Percentiles rank a stretch among this genome's conserved stretches.
These are phyloP conservation scores for Wickerhamomyces alni DNA, from an alignment of 805 yeast species.

Conservation along the genomic window DNA sequence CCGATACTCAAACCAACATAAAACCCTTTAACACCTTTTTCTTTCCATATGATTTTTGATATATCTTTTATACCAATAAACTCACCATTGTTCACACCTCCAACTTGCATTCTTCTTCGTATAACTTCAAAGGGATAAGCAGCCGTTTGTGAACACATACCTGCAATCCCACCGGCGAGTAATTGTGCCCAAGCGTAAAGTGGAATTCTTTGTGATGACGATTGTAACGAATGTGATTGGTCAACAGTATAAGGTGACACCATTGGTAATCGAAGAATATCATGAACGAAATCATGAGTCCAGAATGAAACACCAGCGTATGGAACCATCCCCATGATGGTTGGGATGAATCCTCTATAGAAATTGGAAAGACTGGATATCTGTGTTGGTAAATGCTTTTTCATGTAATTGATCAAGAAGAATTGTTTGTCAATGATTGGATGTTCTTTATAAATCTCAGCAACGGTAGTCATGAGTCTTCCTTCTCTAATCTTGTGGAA, in stretches of 20 bases:
- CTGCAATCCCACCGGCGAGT: slow-evolving; percentile 92
- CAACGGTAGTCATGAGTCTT: slow-evolving; percentile 18
- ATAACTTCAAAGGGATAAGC: slow-evolving; percentile 96
- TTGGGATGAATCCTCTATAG: slow-evolving; percentile 91
- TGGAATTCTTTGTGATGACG: slow-evolving; percentile 43
- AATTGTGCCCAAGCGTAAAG: slow-evolving; percentile 88
- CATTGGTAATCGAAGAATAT: slow-evolving; percentile 60
- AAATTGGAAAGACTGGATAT: slow-evolving; percentile 45
- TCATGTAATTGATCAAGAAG: slow-evolving; percentile 15
- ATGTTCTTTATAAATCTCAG: slow-evolving; percentile 20
- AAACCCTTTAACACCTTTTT: slow-evolving; percentile 80
- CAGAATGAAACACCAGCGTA: slow-evolving; percentile 97
- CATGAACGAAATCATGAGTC: slow-evolving; percentile 89
- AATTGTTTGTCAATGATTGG: slow-evolving; percentile 19
- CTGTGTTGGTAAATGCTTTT: slow-evolving; percentile 13
- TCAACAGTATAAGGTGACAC: slow-evolving; percentile 49
- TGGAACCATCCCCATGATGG: slow-evolving; percentile 92
- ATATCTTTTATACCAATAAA: slow-evolving; percentile 49
- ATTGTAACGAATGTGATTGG: not conserved
- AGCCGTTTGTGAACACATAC: slow-evolving; percentile 91
- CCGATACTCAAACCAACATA: slow-evolving; percentile 95
- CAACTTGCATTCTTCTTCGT: slow-evolving; percentile 93
- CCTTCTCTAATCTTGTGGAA: slow-evolving; percentile 25
- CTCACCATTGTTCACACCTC: slow-evolving; percentile 62
- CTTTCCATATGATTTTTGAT: slow-evolving; percentile 54